Conservation (phyloP, 176 grass and related monocot genomes). For the Bolboschoenus planiculmis region DNA sequence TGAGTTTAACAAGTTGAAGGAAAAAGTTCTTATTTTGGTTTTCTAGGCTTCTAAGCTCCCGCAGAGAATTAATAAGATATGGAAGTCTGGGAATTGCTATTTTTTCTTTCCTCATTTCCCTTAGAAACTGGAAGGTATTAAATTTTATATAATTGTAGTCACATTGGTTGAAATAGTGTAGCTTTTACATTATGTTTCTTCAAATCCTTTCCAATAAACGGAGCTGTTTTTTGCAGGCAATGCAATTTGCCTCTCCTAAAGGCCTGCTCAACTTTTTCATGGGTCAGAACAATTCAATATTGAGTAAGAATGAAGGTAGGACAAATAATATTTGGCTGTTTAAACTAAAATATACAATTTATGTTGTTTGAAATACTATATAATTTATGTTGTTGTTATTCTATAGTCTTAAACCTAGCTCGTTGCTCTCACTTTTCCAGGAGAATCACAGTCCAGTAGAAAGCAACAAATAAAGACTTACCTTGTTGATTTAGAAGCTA, state of each 20-base stretch:
- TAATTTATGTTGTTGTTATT: constrained; percentile 1
- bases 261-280: constrained; percentile 73
- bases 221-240: constrained; percentile 49
- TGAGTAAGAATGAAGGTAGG: constrained; percentile 58
- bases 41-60: constrained; percentile 73
- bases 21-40: constrained; percentile 31
- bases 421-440: constrained; percentile 35
- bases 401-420: constrained; percentile 5
- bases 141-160: background rate
- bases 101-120: constrained; percentile 58
- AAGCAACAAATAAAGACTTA: constrained; percentile 86
- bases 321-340: background rate
- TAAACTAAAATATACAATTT: too few relatives aligned
- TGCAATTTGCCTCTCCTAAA: constrained; percentile 92
- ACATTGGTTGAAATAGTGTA: background rate
- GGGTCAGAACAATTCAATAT: constrained; percentile 43
- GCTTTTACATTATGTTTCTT: constrained; percentile 10
- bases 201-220: background rate
- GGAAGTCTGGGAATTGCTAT: constrained; percentile 75
- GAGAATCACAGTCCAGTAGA: constrained; percentile 58
- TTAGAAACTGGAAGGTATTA: constrained; percentile 90
- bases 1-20: background rate
- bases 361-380: background rate
- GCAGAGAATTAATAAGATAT: constrained; percentile 74
- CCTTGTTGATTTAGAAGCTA: constrained; percentile 76